Evolutionary conservation across 352 stramenopile genomes (phyloP), one percentile per base, ranked within the genome.

Genomic region (Phytophthora syringae): DNA sequence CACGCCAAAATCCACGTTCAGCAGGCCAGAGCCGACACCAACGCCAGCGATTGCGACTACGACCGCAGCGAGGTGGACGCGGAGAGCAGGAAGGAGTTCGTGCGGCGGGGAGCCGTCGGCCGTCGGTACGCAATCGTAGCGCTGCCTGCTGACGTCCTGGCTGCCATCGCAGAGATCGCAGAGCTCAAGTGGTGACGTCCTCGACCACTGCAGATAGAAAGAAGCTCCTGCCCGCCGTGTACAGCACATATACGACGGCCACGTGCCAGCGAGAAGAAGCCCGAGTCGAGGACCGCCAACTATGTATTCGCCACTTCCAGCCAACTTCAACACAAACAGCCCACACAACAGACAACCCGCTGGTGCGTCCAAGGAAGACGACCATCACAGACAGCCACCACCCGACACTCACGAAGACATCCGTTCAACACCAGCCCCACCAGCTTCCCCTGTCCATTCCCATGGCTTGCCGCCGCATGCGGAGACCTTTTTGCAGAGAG

Each of bases 101-200:
- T 64, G 7, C 63, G 73, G n/a, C 61, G 61, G 5, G 74, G 74
- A 16, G 74, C 74, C 11, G 74, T 82, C 21, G 74, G 74, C 16
- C 74, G 74, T 7, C 70, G 74, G 18, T 67, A 47, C 22, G 74
- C 74, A 18, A 56, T 82, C 25, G 64, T 71, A 7, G 53, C 43
- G 7, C 52, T 82, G 13, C 55, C 70, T 1, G 18, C 51, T 10
- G 58, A 64, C 27, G 18, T 74, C 18, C 20, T 70, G 12, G 25
- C 39, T n/a, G 51, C 56, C 42, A 60, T 76, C 21, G 48, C 63
- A 63, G 53, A 66, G 42, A 65, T 64, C 32, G 50, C 64, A 1
- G 53, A 70, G 42, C 34, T 61, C 20, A 56, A 67, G 36, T 68
- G 67, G 61, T 64, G 39, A 71, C 27, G 45, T 43, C 58, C 57